Evolutionary conservation across 179 eudicot genomes (phyloP).

Genomic region (Silene noctiflora): DNA sequence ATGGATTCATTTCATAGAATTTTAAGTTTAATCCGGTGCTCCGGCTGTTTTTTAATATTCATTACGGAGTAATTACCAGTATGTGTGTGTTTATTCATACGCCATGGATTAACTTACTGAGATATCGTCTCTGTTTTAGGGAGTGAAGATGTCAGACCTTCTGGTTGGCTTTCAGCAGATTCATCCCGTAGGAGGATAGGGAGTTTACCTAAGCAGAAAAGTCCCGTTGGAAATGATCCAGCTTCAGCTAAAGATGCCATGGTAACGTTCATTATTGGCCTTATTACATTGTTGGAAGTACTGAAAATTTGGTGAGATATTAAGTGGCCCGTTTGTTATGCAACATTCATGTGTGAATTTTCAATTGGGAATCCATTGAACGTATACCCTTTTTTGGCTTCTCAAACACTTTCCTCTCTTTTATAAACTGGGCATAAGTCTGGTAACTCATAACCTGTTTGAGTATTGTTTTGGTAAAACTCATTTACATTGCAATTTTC

Average conservation of each 20-base stretch:
- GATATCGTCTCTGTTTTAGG: conserved; percentile 37
- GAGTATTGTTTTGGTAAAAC: not conserved
- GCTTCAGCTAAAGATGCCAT: conserved; percentile 43
- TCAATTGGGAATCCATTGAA: too few species aligned
- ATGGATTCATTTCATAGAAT: not conserved
- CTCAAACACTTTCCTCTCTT: not conserved
- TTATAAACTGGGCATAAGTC: not conserved
- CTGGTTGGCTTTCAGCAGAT: conserved; percentile 65
- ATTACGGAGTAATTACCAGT: not conserved
- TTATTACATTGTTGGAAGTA: conserved; percentile 3
- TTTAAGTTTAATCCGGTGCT: not conserved
- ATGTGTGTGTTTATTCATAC: not conserved
- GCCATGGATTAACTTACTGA: not conserved
- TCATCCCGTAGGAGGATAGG: conserved; percentile 56
- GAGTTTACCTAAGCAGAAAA: conserved; percentile 60
- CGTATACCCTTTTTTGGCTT: too few species aligned
- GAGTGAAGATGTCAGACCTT: conserved; percentile 60
- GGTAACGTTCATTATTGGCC: conserved; percentile 28
- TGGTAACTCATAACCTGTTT: not conserved
- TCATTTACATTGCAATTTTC: not conserved
- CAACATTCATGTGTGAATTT: not conserved
- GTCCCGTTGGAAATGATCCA: conserved; percentile 55
- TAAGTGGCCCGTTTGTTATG: not conserved
- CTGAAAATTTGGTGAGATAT: not conserved
- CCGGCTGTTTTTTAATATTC: not conserved